Conservation (phyloP, 352 stramenopile genomes). For the Pythium guiyangense region DNA sequence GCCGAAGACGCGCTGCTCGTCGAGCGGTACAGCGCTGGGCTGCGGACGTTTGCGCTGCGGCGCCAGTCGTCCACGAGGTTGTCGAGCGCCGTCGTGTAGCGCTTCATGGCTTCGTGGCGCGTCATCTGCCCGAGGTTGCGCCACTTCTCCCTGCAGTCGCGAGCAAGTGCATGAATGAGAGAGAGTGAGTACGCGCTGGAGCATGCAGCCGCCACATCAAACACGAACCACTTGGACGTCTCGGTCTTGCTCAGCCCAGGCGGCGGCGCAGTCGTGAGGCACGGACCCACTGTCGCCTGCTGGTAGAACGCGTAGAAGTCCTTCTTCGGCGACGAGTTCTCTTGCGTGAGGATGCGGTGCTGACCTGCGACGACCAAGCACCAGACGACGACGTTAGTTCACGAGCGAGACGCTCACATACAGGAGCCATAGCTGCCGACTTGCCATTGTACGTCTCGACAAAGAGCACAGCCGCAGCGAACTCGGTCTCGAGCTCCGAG, state of each 20-base stretch:
- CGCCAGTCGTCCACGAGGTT: conserved; percentile 82
- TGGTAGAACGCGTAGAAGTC: conserved; percentile 81
- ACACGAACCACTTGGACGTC: conserved; percentile 43
- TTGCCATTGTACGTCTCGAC: conserved; percentile 71
- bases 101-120: conserved; percentile 73
- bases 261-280: conserved; percentile 27
- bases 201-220: no score
- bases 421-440: not conserved
- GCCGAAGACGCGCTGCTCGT: conserved; percentile 11
- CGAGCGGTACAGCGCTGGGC: conserved; percentile 7
- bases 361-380: conserved; percentile 19
- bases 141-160: conserved; percentile 58
- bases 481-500: conserved; percentile 63
- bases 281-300: conserved; percentile 63
- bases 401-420: no score
- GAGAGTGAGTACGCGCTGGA: no score
- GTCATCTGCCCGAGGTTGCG: conserved; percentile 57
- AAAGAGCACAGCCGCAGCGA: conserved; percentile 68
- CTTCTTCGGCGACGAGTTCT: conserved; percentile 68
- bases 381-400: not conserved
- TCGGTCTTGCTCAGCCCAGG: conserved; percentile 46
- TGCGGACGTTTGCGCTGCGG: conserved; percentile 44
- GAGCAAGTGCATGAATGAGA: no score
- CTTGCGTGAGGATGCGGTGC: conserved; percentile 70
- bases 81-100: conserved; percentile 73